A percentile compares a stretch with the other conserved stretches of the same genome.
Conservation (phyloP, 1,284 basidiomycete genomes). For the Psilocybe mexicana region DNA sequence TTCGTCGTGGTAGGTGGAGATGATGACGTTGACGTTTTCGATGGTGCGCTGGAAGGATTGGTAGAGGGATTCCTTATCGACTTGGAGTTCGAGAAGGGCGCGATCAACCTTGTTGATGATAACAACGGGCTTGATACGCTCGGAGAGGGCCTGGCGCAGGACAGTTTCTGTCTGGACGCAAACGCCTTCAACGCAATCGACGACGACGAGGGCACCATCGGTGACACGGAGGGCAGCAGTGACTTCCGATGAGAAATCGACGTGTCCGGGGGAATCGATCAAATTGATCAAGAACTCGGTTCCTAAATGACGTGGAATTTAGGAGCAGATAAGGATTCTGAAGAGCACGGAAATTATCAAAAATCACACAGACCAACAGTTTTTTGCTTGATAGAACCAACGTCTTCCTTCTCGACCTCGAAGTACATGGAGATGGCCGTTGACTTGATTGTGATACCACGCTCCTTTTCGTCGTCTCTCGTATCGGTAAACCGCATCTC, state of each 20-base stretch:
- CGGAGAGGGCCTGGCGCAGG: constrained; percentile 93
- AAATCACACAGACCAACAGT: constrained; percentile 66
- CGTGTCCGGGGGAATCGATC: constrained; percentile 99
- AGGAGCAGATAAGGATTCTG: constrained; percentile 17
- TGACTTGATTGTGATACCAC: constrained; percentile 99
- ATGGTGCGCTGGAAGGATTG: constrained; percentile 98
- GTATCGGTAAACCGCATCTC: constrained; percentile 99
- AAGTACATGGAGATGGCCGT: constrained; percentile 99
- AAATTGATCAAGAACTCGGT: constrained; percentile 99
- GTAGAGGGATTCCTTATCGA: constrained; percentile 96
- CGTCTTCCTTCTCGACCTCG: constrained; percentile 89
- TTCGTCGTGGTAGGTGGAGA: constrained; percentile 95
- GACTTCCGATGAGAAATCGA: constrained; percentile 99
- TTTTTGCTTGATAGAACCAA: constrained; percentile 88
- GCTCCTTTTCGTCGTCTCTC: constrained; percentile 98
- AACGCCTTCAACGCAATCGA: constrained; percentile 99
- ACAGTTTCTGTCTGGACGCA: constrained; percentile 99
- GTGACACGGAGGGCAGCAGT: constrained; percentile 99
- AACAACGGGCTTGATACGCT: constrained; percentile 99
- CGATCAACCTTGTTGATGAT: constrained; percentile 99
- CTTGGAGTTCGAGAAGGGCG: constrained; percentile 97
- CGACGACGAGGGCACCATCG: constrained; percentile 97
- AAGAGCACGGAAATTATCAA: constrained; percentile 2
- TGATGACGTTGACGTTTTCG: constrained; percentile 98
- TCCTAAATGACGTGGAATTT: constrained; percentile 48